Evolutionary conservation across 441 rosid genomes (phyloP).

Genomic region (Arabidopsis hybrid): DNA sequence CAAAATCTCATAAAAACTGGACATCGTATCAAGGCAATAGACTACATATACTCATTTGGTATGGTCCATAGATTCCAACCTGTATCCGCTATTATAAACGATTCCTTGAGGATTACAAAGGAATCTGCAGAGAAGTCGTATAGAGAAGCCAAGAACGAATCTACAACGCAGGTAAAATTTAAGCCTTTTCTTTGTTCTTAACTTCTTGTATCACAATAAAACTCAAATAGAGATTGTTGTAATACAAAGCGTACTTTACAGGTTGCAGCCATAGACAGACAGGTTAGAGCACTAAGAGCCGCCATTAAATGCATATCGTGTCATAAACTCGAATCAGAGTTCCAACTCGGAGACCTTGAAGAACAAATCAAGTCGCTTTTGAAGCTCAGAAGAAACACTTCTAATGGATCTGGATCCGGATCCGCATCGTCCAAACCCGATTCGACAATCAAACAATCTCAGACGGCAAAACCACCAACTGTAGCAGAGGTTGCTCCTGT

Average conservation of each 20-base stretch:
- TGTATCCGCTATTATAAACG: constrained; percentile 31
- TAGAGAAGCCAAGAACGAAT: constrained; percentile 32
- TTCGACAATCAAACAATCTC: constrained; percentile 1
- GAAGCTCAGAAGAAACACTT: constrained; percentile 15
- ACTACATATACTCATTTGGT: constrained; percentile 40
- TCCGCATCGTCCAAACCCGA: constrained; percentile 12
- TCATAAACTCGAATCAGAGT: constrained; percentile 43
- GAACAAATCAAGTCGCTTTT: constrained; percentile 24
- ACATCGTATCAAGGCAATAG: constrained; percentile 31
- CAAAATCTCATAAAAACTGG: constrained; percentile 34
- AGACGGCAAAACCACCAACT: constrained; percentile 9
- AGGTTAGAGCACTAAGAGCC: constrained; percentile 33
- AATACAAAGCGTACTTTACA: constrained; percentile 10
- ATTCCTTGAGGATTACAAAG: constrained; percentile 34
- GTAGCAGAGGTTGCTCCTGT: constrained; percentile 27
- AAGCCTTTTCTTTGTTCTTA: not conserved
- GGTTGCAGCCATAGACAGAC: constrained; percentile 43
- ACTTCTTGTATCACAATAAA: constrained; percentile 25
- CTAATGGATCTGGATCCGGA: not conserved
- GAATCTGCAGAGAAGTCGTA: constrained; percentile 36
- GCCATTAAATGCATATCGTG: constrained; percentile 35
- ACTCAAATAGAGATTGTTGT: not conserved
- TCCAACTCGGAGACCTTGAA: constrained; percentile 22
- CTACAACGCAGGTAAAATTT: constrained; percentile 29
- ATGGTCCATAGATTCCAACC: constrained; percentile 38